Conservation (phyloP, 306 rosid species). For the Gynostemma pentaphyllum region DNA sequence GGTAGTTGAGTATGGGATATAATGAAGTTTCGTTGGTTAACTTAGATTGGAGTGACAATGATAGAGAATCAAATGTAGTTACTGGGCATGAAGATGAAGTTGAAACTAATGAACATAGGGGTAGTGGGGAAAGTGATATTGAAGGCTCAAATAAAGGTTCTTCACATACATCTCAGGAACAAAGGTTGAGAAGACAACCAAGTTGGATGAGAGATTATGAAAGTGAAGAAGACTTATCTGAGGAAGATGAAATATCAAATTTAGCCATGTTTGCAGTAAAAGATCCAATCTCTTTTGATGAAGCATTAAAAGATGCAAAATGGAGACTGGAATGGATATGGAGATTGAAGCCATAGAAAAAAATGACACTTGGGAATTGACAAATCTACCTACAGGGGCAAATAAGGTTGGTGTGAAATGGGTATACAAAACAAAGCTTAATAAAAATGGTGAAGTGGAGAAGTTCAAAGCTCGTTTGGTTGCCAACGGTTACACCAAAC, state of each 20-base stretch:
- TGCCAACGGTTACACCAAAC: neutral
- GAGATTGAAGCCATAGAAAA: too few species aligned
- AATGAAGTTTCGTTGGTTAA: too few species aligned
- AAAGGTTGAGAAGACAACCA: too few species aligned
- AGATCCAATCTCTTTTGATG: too few species aligned
- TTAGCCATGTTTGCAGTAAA: too few species aligned
- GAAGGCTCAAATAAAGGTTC: too few species aligned
- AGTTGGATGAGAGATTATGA: too few species aligned
- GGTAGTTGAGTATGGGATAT: too few species aligned
- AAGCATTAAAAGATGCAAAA: neutral
- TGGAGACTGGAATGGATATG: neutral
- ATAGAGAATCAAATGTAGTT: neutral
- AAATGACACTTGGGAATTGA: constrained; percentile 5
- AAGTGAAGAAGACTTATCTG: neutral
- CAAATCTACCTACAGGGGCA: neutral
- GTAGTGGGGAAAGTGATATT: neutral
- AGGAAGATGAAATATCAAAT: neutral
- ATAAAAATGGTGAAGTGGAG: constrained; percentile 6
- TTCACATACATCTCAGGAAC: too few species aligned
- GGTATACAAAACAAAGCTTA: neutral
- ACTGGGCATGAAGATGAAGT: neutral
- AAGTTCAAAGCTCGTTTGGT: too few species aligned
- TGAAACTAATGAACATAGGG: neutral
- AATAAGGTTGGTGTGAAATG: neutral
- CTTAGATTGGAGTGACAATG: neutral